Conservation (phyloP, 2,329 filamentous ascomycete genomes). For the Lomentospora prolificans region DNA sequence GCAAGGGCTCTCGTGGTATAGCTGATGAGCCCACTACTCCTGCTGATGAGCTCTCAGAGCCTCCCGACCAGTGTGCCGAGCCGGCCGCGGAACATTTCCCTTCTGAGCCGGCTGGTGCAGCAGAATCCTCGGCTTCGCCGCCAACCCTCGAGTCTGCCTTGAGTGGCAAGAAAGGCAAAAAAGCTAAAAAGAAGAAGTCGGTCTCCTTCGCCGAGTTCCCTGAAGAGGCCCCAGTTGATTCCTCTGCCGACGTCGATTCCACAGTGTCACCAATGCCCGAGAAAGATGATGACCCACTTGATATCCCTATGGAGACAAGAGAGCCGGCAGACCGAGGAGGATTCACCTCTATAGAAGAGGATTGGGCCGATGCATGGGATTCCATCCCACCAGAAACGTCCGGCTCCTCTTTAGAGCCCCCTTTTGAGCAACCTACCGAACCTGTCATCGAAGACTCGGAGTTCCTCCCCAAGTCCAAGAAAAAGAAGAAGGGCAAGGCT, state of each 20-base stretch:
- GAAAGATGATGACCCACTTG: not conserved
- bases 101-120: not conserved
- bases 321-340: not conserved
- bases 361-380: slow-evolving; percentile 4
- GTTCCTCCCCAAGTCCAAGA: slow-evolving; percentile 5
- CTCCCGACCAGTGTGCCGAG: not conserved
- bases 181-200: slow-evolving; percentile 22
- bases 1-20: not conserved
- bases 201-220: slow-evolving; percentile 1
- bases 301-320: not conserved
- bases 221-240: not conserved
- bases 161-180: slow-evolving; percentile 21
- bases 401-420: not conserved
- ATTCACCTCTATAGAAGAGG: not conserved
- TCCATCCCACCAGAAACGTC: not conserved
- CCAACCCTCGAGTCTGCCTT: slow-evolving; percentile 14
- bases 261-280: slow-evolving; percentile 5
- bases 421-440: not conserved
- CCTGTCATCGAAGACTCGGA: not conserved
- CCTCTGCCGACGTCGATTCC: slow-evolving; percentile 3
- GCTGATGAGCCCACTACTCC: not conserved
- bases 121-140: slow-evolving; percentile 6
- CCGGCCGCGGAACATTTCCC: not conserved
- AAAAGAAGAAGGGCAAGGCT: slow-evolving; percentile 5
- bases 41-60: not conserved